Evolutionary conservation across 164 flowering plant genomes (phyloP), one percentile per base, ranked within the genome.

Genomic region (Paratinospora sagittata): DNA sequence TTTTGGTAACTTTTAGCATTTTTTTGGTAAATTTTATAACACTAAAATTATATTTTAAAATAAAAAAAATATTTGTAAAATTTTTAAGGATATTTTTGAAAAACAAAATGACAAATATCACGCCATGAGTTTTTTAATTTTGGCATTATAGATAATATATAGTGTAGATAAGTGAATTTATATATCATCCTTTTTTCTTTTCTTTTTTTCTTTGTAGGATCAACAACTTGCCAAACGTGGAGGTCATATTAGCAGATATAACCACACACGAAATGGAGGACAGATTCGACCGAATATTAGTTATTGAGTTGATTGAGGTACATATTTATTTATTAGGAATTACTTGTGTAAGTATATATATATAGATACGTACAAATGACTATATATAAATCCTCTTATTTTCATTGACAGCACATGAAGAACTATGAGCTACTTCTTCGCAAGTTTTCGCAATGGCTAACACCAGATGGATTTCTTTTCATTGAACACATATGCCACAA

Each of bases 391-490:
- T 13, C 2, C 16, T 3, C 16, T 52, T 6, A 16, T n/a, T 17
- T 52, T 17, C 14, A 52, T n/a, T 52, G 3, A 5, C 41, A 77
- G 80, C 80, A 77, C 21, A 66, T 77, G 74, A 66, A 77, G 71
- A 77, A 77, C 60, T 73, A 70, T 30, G 65, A 49, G 39, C 49
- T 74, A 27, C 57, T 74, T 70, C 69, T 77, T 16, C 71, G 36
- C 26, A 73, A 60, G 58, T 43, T 74, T 45, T 77, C 77, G 9
- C 39, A 62, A 9, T 77, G 76, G 80, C 61, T 77, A 72, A 27
- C 37, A 47, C 45, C 49, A 16, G 77, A 77, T 66, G 76, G 80
- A n/a, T 69, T 74, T 52, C 80, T 77, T 37, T 77, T 77, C 21
- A 36, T 77, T 4, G 77, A 77, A 3, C 73, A 73, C 70, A 17